phyloP scores from a whole-genome alignment of 176 grass and related monocot species.

The Aegilops speltoides region DNA sequence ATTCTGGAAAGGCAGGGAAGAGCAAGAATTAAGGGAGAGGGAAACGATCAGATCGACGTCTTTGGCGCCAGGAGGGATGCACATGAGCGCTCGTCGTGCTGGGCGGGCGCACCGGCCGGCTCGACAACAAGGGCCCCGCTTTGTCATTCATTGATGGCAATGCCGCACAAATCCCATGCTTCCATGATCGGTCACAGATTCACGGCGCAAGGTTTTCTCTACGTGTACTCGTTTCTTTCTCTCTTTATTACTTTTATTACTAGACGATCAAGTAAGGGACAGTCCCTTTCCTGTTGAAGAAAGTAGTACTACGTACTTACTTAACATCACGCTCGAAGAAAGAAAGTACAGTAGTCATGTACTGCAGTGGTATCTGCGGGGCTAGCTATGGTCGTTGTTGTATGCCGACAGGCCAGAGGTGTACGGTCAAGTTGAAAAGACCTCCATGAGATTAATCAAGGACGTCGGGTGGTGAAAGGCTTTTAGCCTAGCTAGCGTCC shows the following conservation, averaged over 20 bases:
- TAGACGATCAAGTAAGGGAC: too few species aligned
- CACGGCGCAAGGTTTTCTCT: slow-evolving; percentile 4
- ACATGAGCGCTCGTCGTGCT: slow-evolving; percentile 6
- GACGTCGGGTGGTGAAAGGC: too few species aligned
- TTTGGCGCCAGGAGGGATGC: slow-evolving; percentile 16
- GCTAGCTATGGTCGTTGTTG: not conserved
- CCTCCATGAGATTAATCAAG: not conserved
- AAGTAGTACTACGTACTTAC: not conserved
- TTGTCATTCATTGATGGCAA: slow-evolving; percentile 8
- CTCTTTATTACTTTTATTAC: not conserved
- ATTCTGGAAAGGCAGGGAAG: not conserved
- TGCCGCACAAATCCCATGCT: not conserved
- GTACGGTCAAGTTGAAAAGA: slow-evolving; percentile 3
- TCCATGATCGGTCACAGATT: not conserved
- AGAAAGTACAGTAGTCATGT: not conserved
- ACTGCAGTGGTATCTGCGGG: not conserved
- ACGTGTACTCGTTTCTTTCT: too few species aligned
- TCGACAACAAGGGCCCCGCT: not conserved
- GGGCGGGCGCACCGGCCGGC: not conserved
- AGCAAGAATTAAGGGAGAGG: not conserved
- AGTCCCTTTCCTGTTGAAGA: not conserved
- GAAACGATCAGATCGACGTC: not conserved
- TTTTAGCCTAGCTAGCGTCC: not conserved
- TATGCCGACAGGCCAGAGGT: not conserved
- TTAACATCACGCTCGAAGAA: not conserved